A percentile compares a stretch with the other conserved stretches of the same genome.
Evolutionary conservation across 495 filamentous ascomycete species (phyloP).

Genomic region (Sordaria brevicollis): DNA sequence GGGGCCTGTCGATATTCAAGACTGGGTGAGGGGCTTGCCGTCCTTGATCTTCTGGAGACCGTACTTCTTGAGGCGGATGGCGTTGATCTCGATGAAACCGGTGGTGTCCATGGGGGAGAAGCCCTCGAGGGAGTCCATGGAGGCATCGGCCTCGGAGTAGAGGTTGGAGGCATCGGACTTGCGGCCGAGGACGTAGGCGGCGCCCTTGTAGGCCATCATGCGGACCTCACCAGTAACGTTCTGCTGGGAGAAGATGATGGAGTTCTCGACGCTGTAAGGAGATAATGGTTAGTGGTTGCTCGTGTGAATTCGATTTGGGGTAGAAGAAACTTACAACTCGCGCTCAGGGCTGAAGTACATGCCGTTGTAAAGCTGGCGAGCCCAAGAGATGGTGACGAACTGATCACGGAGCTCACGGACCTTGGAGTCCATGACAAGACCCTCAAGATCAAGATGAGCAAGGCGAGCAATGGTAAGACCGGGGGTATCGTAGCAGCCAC

Average conservation of each 20-base stretch:
- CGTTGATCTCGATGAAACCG: conserved; percentile 70
- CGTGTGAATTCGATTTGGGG: conserved; percentile 50
- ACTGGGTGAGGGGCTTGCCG: conserved; percentile 37
- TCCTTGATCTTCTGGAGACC: conserved; percentile 57
- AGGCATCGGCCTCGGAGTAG: conserved; percentile 68
- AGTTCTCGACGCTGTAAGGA: conserved; percentile 41
- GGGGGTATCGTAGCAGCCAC: conserved; percentile 84
- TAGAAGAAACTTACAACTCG: conserved; percentile 15
- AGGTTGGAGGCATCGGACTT: conserved; percentile 72
- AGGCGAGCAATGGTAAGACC: conserved; percentile 58
- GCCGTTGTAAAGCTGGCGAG: conserved; percentile 70
- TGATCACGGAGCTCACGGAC: conserved; percentile 80
- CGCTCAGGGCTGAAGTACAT: conserved; percentile 74
- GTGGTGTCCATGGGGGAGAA: conserved; percentile 62
- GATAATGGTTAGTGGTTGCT: conserved; percentile 47
- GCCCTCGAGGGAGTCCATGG: conserved; percentile 80
- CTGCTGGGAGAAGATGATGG: conserved; percentile 56
- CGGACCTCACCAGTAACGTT: conserved; percentile 58
- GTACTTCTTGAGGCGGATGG: conserved; percentile 87
- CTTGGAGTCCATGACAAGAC: conserved; percentile 73
- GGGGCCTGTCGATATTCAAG: conserved; percentile 3
- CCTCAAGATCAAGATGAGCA: conserved; percentile 77
- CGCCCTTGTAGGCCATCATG: conserved; percentile 68
- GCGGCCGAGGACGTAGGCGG: conserved; percentile 62
- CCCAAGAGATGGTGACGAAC: conserved; percentile 67